Evolutionary conservation across 768 basidiomycete species (phyloP).

Genomic region (Porphyrellus cyaneotinctus): DNA sequence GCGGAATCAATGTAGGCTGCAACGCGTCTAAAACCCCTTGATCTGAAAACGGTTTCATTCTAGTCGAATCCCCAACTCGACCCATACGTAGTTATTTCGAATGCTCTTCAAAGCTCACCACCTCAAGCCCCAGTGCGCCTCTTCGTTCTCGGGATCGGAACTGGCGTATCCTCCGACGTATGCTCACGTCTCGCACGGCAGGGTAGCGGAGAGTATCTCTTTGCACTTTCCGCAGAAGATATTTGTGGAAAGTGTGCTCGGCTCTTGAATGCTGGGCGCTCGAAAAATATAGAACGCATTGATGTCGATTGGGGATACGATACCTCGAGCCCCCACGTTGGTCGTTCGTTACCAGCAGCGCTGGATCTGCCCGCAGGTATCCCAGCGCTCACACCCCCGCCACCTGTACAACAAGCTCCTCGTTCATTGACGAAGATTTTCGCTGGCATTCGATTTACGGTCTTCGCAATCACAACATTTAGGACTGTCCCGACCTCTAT

Average conservation of each 20-base stretch:
- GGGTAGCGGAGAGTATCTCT: conserved; percentile 49
- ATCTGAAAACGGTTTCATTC: not conserved
- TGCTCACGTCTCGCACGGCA: conserved; percentile 51
- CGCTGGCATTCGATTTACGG: conserved; percentile 32
- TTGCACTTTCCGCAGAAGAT: conserved; percentile 42
- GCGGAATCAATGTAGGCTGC: conserved; percentile 34
- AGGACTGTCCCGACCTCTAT: conserved; percentile 26
- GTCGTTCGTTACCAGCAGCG: conserved; percentile 14
- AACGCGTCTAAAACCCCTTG: not conserved
- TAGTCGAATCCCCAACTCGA: conserved; percentile 16
- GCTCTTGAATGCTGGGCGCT: conserved; percentile 49
- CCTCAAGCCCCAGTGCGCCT: conserved; percentile 40
- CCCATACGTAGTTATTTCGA: conserved; percentile 18
- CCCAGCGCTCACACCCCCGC: conserved; percentile 33
- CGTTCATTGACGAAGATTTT: conserved; percentile 29
- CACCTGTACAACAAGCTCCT: conserved; percentile 33
- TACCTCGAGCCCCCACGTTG: not conserved
- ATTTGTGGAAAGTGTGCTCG: conserved; percentile 47
- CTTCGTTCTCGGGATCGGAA: conserved; percentile 58
- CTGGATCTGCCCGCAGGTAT: conserved; percentile 9
- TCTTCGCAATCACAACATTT: conserved; percentile 31
- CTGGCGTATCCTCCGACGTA: conserved; percentile 43
- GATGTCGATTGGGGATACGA: conserved; percentile 46
- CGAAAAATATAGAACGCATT: conserved; percentile 42
- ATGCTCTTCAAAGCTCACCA: conserved; percentile 33